These are phyloP conservation scores for Pseudogymnoascus sp. DNA, from an alignment of 2,329 filamentous ascomycete species.

Conservation along the genomic window DNA sequence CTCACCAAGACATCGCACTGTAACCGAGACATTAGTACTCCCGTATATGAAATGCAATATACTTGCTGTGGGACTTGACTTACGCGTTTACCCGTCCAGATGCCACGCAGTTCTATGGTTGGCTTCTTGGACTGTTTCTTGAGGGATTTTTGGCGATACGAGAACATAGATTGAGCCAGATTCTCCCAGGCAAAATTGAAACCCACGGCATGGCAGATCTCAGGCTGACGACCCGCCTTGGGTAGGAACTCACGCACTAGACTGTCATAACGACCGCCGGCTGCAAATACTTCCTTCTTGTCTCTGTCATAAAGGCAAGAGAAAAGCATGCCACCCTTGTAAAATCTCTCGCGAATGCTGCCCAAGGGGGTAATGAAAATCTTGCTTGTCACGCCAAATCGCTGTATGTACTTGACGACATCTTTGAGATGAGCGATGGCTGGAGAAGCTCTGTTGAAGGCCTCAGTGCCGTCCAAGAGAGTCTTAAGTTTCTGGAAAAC, in stretches of 20 bases:
- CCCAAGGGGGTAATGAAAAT: slow-evolving; percentile 79
- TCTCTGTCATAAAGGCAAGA: slow-evolving; percentile 85
- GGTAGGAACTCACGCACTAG: slow-evolving; percentile 79
- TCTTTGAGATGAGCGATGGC: slow-evolving; percentile 74
- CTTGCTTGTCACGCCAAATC: slow-evolving; percentile 67
- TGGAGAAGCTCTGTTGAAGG: slow-evolving; percentile 66
- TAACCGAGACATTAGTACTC: slow-evolving; percentile 9
- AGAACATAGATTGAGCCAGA: slow-evolving; percentile 56
- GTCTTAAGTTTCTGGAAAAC: slow-evolving; percentile 52
- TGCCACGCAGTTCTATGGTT: slow-evolving; percentile 53
- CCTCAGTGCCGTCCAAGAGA: slow-evolving; percentile 55
- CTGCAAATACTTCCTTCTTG: slow-evolving; percentile 78
- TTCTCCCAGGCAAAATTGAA: slow-evolving; percentile 88
- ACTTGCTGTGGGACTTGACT: slow-evolving; percentile 37
- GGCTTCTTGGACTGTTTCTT: slow-evolving; percentile 62
- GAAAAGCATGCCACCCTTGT: slow-evolving; percentile 77
- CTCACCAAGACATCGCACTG: slow-evolving; percentile 85
- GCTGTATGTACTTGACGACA: slow-evolving; percentile 68
- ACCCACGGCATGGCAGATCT: slow-evolving; percentile 76
- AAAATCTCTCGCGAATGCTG: slow-evolving; percentile 88
- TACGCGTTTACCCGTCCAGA: slow-evolving; percentile 59
- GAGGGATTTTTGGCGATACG: slow-evolving; percentile 39
- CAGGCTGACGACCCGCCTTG: slow-evolving; percentile 53
- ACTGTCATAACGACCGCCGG: slow-evolving; percentile 86
- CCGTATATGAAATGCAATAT: neutral